Evolutionary conservation across 2,329 filamentous ascomycete genomes (phyloP).

Genomic region (Dothistroma septosporum): DNA sequence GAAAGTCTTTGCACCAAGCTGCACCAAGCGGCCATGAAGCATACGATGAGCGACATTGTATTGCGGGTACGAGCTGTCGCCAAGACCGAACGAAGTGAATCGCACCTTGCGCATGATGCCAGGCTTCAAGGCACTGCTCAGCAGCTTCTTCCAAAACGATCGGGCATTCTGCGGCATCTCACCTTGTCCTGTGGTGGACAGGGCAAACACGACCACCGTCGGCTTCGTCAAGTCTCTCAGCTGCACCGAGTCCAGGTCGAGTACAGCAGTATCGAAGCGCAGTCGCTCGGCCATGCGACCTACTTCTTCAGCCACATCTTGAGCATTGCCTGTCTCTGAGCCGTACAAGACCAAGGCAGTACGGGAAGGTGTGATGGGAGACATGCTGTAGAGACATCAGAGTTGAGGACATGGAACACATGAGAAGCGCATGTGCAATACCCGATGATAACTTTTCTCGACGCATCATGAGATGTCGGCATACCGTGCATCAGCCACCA

Average conservation of each 20-base stretch:
- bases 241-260: constrained; percentile 71
- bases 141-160: constrained; percentile 77
- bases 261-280: constrained; percentile 70
- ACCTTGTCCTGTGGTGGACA: constrained; percentile 92
- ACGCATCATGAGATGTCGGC: not conserved
- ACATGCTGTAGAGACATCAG: not conserved
- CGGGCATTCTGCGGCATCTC: constrained; percentile 82
- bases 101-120: constrained; percentile 63
- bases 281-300: constrained; percentile 70
- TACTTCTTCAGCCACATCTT: constrained; percentile 85
- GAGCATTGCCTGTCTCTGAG: constrained; percentile 90
- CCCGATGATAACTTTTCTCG: not conserved
- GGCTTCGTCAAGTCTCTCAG: constrained; percentile 50
- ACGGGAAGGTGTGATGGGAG: constrained; percentile 24
- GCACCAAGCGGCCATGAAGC: constrained; percentile 74
- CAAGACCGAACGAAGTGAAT: constrained; percentile 85
- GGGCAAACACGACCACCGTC: constrained; percentile 67
- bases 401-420: not conserved
- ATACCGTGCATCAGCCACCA: not conserved
- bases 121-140: constrained; percentile 71
- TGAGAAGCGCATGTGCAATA: not conserved
- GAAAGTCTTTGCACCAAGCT: constrained; percentile 75
- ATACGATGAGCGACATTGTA: constrained; percentile 90
- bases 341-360: constrained; percentile 77
- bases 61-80: constrained; percentile 92